These are phyloP conservation scores for Psidium guajava DNA, from an alignment of 345 rosid species.

Conservation along the genomic window DNA sequence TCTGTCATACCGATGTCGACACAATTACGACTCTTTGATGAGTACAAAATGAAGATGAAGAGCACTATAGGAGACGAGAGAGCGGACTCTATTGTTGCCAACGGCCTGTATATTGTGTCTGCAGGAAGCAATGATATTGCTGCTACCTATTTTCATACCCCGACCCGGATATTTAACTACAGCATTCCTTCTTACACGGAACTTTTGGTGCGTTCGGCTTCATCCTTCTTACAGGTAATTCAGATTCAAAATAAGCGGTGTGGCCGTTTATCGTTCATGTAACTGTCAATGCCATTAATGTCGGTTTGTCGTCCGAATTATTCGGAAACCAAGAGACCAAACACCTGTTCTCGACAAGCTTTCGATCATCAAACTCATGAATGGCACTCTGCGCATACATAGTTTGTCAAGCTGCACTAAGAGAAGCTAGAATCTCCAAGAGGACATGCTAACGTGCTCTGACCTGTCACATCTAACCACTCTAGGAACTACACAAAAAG, in stretches of 20 bases:
- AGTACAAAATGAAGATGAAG: constrained; percentile 16
- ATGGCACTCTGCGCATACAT: not conserved
- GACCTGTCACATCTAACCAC: not conserved
- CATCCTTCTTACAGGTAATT: constrained; percentile 7
- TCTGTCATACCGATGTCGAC: constrained; percentile 11
- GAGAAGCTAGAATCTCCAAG: not conserved
- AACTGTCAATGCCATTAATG: not conserved
- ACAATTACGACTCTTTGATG: constrained; percentile 22
- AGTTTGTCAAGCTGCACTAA: not conserved
- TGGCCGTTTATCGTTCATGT: not conserved
- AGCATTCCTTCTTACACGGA: constrained; percentile 4
- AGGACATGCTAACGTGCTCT: not conserved
- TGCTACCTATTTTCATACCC: constrained; percentile 6
- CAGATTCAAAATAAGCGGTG: not conserved
- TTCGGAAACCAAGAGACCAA: not conserved
- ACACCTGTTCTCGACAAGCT: not conserved
- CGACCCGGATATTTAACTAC: not conserved
- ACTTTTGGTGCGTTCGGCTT: constrained; percentile 2
- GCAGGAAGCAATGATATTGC: constrained; percentile 29
- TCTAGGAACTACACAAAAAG: constrained; percentile 12
- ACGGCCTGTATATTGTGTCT: constrained; percentile 13
- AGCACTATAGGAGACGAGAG: constrained; percentile 14
- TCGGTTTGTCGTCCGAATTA: not conserved
- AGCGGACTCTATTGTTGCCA: constrained; percentile 1
- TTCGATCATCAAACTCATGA: not conserved